These are phyloP conservation scores for Prunus dulcis DNA, from an alignment of 306 rosid species.

Conservation along the genomic window DNA sequence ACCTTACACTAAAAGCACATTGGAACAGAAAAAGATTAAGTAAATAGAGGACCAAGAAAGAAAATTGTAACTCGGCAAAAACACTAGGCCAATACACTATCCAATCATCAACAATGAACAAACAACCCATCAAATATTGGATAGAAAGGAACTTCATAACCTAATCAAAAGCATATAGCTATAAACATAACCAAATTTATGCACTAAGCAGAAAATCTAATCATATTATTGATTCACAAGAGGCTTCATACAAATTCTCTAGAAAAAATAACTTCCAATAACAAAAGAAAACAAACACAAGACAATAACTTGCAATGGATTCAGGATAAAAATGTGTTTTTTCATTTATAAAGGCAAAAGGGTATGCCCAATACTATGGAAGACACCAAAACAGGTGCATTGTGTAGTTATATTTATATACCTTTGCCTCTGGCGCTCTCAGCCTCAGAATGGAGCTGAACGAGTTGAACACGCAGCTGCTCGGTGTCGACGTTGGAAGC, in stretches of 20 bases:
- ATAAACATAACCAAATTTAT: conserved; percentile 1
- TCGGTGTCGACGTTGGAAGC: conserved; percentile 49
- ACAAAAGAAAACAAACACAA: neutral
- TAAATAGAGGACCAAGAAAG: neutral
- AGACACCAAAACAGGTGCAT: neutral
- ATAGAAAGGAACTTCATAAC: neutral
- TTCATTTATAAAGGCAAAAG: neutral
- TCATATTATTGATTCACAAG: neutral
- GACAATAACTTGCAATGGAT: neutral
- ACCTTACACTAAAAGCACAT: neutral
- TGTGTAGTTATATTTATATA: conserved; percentile 6
- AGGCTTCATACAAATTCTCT: neutral
- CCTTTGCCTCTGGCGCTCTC: conserved; percentile 68
- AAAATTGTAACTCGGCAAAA: neutral
- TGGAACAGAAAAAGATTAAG: neutral
- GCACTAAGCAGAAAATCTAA: neutral
- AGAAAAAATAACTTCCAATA: neutral
- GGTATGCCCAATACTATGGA: neutral
- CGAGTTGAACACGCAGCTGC: conserved; percentile 65
- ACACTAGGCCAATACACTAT: neutral
- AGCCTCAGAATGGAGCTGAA: conserved; percentile 76
- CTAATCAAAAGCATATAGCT: neutral
- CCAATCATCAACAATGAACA: neutral
- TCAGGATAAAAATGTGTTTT: neutral
- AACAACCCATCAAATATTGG: neutral